Evolutionary conservation across 768 basidiomycete species (phyloP).

Genomic region (Myochromella boudieri): DNA sequence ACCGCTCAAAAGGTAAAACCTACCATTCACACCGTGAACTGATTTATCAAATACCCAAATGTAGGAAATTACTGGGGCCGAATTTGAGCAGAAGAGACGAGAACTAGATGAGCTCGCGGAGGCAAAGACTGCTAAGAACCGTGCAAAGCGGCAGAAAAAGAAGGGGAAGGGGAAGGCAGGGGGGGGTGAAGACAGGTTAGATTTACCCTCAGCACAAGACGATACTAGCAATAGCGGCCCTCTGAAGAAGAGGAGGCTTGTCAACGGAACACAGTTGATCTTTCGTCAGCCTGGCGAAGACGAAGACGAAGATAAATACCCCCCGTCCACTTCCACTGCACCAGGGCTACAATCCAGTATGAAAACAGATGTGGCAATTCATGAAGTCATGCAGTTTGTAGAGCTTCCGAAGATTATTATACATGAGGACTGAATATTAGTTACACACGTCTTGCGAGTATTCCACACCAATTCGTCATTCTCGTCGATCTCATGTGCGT

Average conservation of each 20-base stretch:
- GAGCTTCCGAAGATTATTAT: conserved; percentile 12
- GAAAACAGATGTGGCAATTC: background rate
- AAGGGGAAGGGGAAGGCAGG: conserved; percentile 67
- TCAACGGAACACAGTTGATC: conserved; percentile 72
- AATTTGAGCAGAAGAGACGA: conserved; percentile 73
- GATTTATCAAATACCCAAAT: conserved; percentile 6
- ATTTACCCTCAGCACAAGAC: conserved; percentile 9
- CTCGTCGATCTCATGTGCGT: background rate
- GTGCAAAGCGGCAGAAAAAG: conserved; percentile 91
- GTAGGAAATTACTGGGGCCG: conserved; percentile 70
- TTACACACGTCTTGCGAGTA: too few species aligned
- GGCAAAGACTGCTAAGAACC: conserved; percentile 93
- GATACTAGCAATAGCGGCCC: conserved; percentile 37
- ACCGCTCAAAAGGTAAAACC: conserved; percentile 63
- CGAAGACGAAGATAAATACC: conserved; percentile 32
- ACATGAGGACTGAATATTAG: conserved; percentile 8
- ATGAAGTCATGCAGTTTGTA: background rate
- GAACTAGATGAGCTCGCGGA: conserved; percentile 73
- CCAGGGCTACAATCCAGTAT: background rate
- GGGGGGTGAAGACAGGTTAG: conserved; percentile 24
- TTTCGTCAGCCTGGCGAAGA: conserved; percentile 46
- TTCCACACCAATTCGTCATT: too few species aligned
- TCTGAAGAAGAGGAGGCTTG: conserved; percentile 78
- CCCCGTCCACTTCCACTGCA: background rate
- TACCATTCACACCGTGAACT: conserved; percentile 16